Evolutionary conservation across 768 basidiomycete species (phyloP).

Genomic region (Wakefieldia striispora): DNA sequence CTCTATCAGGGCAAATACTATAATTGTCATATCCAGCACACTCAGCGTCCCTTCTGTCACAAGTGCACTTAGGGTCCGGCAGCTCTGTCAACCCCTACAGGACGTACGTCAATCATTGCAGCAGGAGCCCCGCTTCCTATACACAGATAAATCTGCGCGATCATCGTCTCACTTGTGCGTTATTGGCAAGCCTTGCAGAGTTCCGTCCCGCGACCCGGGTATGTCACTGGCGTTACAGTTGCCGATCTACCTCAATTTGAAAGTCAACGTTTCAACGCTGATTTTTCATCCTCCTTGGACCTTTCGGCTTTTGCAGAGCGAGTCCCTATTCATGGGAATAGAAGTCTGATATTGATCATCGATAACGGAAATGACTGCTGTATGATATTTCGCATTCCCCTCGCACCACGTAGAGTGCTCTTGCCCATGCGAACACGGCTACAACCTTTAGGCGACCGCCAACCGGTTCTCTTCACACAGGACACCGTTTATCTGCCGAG

Average conservation of each 20-base stretch:
- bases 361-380: conserved; percentile 30
- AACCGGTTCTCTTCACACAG: too few relatives aligned
- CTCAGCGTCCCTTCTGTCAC: neutral
- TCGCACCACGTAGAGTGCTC: neutral
- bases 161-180: conserved; percentile 2
- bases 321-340: neutral
- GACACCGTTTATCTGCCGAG: neutral
- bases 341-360: neutral
- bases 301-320: neutral
- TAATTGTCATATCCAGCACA: neutral
- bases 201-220: neutral
- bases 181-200: neutral
- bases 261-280: too few relatives aligned
- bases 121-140: conserved; percentile 2
- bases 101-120: conserved; percentile 10
- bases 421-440: neutral
- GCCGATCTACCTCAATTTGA: too few relatives aligned
- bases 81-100: too few relatives aligned
- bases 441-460: too few relatives aligned
- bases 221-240: too few relatives aligned
- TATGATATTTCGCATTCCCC: conserved; percentile 6
- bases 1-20: conserved; percentile 12
- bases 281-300: neutral
- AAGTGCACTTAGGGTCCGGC: too few relatives aligned
- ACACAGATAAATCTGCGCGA: neutral